Percentiles rank a stretch among this genome's conserved stretches.
Evolutionary conservation across 2,329 filamentous ascomycete genomes (phyloP).

Genomic region (Scedosporium minutisporum): DNA sequence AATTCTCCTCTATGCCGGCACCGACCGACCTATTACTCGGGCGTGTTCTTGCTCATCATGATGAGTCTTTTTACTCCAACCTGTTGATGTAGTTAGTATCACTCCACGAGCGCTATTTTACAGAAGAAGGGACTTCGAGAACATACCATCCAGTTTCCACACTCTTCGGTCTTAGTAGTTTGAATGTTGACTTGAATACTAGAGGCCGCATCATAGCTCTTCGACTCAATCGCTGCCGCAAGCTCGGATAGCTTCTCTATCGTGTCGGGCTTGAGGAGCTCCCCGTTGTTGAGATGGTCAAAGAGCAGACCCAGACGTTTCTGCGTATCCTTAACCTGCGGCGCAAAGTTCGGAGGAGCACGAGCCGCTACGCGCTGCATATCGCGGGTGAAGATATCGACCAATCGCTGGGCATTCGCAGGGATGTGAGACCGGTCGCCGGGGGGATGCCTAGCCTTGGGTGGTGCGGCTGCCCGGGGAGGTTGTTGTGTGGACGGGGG

Average conservation of each 20-base stretch:
- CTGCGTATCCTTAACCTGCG: slow-evolving; percentile 87
- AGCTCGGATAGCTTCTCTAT: slow-evolving; percentile 57
- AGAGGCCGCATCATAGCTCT: slow-evolving; percentile 59
- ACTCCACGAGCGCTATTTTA: no score
- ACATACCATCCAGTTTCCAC: slow-evolving; percentile 80
- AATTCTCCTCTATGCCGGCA: no score
- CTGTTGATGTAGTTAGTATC: slow-evolving; percentile 25
- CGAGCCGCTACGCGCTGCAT: slow-evolving; percentile 82
- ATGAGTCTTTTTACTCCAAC: slow-evolving; percentile 69
- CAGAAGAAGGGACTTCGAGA: not conserved
- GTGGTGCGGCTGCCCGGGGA: slow-evolving; percentile 33
- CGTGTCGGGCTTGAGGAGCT: slow-evolving; percentile 73
- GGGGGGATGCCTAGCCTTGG: slow-evolving; percentile 61
- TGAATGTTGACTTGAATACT: slow-evolving; percentile 66
- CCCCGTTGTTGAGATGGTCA: slow-evolving; percentile 93
- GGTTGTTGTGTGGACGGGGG: slow-evolving; percentile 27
- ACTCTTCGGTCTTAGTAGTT: slow-evolving; percentile 68
- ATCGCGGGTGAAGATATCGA: slow-evolving; percentile 70
- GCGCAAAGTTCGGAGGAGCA: slow-evolving; percentile 76
- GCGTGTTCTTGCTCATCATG: slow-evolving; percentile 69
- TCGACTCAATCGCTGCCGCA: slow-evolving; percentile 55
- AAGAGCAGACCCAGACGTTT: slow-evolving; percentile 91
- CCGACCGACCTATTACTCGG: slow-evolving; percentile 25
- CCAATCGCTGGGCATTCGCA: slow-evolving; percentile 62
- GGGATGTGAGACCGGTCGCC: slow-evolving; percentile 91